phyloP scores from a whole-genome alignment of 139 green algal species.

The Chloropicon primus region DNA sequence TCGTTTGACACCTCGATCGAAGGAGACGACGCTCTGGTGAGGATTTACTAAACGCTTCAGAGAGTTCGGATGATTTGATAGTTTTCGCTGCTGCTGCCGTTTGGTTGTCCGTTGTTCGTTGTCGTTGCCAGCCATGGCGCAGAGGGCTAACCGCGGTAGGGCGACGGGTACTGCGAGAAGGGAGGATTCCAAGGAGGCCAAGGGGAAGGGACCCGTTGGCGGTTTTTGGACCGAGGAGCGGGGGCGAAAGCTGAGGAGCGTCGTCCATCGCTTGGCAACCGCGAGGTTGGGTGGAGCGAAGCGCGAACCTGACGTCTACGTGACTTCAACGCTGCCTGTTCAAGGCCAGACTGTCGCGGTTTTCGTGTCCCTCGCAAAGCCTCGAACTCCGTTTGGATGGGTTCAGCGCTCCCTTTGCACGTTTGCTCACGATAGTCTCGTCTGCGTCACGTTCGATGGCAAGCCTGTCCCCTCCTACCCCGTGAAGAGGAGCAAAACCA shows the following conservation, averaged over 20 bases:
- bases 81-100: too few species aligned
- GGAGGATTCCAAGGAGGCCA: too few species aligned
- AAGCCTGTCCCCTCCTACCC: neutral
- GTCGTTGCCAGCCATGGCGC: too few species aligned
- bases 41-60: too few species aligned
- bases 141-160: too few species aligned
- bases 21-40: too few species aligned
- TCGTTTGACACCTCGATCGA: too few species aligned
- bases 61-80: too few species aligned
- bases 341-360: neutral
- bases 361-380: neutral
- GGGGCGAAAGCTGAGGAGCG: neutral
- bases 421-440: neutral
- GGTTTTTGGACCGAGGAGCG: neutral
- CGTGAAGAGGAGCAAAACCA: neutral
- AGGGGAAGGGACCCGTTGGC: neutral
- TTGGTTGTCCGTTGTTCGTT: too few species aligned
- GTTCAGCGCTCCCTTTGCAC: neutral
- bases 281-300: neutral
- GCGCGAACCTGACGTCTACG: neutral
- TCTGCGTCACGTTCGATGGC: neutral
- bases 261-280: neutral
- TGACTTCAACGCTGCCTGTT: neutral
- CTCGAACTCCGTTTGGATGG: neutral
- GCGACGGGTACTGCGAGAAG: too few species aligned